Evolutionary conservation across 345 rosid species (phyloP).

Genomic region (Salix koriyanagi): DNA sequence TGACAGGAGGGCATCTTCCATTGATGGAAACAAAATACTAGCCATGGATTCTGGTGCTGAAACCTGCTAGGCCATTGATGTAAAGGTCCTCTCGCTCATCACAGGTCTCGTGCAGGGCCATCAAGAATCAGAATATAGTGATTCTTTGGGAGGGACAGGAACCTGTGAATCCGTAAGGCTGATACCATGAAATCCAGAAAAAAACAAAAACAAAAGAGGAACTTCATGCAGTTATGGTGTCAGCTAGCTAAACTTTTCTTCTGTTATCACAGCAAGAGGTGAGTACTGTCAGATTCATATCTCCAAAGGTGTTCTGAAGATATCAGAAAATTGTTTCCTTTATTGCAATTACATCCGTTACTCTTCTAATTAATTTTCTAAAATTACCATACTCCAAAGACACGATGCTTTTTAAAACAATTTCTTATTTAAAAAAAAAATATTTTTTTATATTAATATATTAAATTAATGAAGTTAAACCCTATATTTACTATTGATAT

Average conservation of each 20-base stretch:
- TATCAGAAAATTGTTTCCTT: background rate
- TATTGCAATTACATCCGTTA: background rate
- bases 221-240: background rate
- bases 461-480: too few relatives aligned
- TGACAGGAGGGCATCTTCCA: constrained; percentile 24
- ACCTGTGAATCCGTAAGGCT: background rate
- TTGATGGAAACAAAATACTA: constrained; percentile 28
- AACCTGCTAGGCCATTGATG: constrained; percentile 31
- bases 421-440: too few relatives aligned
- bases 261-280: background rate
- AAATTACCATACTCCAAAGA: too few relatives aligned
- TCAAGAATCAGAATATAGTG: constrained; percentile 30
- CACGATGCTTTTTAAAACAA: too few relatives aligned
- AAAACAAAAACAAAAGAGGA: background rate
- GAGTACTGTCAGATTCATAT: background rate
- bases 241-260: background rate
- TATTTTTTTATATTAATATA: too few relatives aligned
- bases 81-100: constrained; percentile 14
- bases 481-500: too few relatives aligned
- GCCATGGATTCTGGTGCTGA: constrained; percentile 24
- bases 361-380: background rate
- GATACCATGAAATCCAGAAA: constrained; percentile 5
- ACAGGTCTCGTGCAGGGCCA: background rate
- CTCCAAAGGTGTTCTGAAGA: background rate
- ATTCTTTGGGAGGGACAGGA: constrained; percentile 1